Conservation (phyloP, 1,139 yeast species). For the Blastobotrys petasosporus region DNA sequence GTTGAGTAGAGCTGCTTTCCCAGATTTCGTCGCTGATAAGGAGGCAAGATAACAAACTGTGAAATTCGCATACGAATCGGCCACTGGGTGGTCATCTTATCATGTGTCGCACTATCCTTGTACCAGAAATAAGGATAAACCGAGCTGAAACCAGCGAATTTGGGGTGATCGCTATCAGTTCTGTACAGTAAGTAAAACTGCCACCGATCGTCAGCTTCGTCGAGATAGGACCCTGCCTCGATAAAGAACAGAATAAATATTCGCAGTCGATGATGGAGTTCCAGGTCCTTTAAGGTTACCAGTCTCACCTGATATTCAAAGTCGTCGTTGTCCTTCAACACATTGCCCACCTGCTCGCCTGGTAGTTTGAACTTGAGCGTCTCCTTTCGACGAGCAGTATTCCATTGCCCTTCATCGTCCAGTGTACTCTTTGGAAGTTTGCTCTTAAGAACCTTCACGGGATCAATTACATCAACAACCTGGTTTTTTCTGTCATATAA, state of each 20-base stretch:
- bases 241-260: constrained; percentile 76
- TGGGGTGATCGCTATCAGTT: constrained; percentile 25
- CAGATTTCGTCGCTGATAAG: constrained; percentile 59
- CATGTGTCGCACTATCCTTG: constrained; percentile 53
- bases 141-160: constrained; percentile 73
- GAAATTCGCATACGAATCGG: constrained; percentile 70
- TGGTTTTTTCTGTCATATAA: constrained; percentile 44
- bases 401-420: constrained; percentile 61
- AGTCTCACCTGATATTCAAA: constrained; percentile 31
- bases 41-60: constrained; percentile 81
- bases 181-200: constrained; percentile 40
- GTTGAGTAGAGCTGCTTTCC: constrained; percentile 63
- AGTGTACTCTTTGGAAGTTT: constrained; percentile 58
- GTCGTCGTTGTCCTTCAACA: constrained; percentile 28
- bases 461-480: constrained; percentile 38
- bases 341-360: constrained; percentile 34
- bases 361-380: constrained; percentile 35
- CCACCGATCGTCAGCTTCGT: constrained; percentile 71
- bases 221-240: constrained; percentile 92
- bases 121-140: constrained; percentile 82
- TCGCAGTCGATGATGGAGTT: constrained; percentile 65
- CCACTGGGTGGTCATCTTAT: constrained; percentile 31
- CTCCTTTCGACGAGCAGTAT: constrained; percentile 48
- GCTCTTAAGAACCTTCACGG: constrained; percentile 46
- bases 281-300: constrained; percentile 27